phyloP scores from a whole-genome alignment of 2,329 filamentous ascomycete genomes.

The Colletotrichum sp. region DNA sequence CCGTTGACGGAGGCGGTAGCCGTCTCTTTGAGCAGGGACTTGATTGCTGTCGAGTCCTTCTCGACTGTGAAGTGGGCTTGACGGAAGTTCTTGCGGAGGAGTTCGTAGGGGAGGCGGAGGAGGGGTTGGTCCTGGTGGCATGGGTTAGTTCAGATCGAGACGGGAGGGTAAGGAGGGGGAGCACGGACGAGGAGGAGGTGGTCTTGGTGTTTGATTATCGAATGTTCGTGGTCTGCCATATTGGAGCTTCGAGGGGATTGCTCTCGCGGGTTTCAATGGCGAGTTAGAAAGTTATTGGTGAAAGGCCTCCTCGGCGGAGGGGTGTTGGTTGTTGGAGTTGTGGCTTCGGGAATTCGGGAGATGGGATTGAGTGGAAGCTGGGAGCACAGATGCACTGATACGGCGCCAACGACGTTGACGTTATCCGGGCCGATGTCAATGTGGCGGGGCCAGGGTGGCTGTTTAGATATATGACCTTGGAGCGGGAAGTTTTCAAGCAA shows the following conservation, averaged over 20 bases:
- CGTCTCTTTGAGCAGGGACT: slow-evolving; percentile 64
- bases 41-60: slow-evolving; percentile 69
- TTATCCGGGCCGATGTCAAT: slow-evolving; percentile 6
- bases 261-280: neutral
- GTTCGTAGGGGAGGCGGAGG: slow-evolving; percentile 89
- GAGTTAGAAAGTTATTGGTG: neutral
- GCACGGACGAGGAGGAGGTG: slow-evolving; percentile 73
- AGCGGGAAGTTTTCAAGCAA: neutral
- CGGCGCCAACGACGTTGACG: slow-evolving; percentile 1
- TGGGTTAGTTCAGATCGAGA: neutral
- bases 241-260: slow-evolving; percentile 20
- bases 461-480: neutral
- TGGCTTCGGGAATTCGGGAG: neutral
- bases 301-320: neutral
- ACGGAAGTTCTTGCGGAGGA: slow-evolving; percentile 94
- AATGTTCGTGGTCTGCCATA: slow-evolving; percentile 67
- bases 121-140: slow-evolving; percentile 83
- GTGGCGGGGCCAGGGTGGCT: slow-evolving; percentile 8
- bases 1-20: slow-evolving; percentile 72
- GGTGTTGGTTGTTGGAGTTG: neutral
- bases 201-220: slow-evolving; percentile 74
- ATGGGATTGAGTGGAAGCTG: neutral
- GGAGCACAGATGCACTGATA: slow-evolving; percentile 14
- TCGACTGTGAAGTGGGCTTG: slow-evolving; percentile 79
- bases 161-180: neutral